Evolutionary conservation across 208 protist species (phyloP).

Genomic region (Kentomonas sorsogonicus): DNA sequence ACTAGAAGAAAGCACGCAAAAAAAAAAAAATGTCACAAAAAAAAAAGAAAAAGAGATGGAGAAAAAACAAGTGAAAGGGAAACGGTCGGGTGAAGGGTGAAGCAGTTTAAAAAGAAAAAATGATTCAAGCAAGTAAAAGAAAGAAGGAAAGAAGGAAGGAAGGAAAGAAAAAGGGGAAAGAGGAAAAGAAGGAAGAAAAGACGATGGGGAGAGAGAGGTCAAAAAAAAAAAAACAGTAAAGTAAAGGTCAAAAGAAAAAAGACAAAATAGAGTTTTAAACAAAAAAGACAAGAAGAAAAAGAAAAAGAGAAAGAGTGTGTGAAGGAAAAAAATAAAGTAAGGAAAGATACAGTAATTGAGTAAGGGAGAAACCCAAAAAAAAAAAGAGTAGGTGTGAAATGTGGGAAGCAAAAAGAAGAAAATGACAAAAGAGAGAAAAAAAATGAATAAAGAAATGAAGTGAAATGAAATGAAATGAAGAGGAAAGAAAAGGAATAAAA

Average conservation of each 20-base stretch:
- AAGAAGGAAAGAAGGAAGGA: no score
- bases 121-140: no score
- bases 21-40: not conserved
- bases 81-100: no score
- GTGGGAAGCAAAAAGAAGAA: no score
- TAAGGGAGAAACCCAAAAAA: slow-evolving; percentile 1
- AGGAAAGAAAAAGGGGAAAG: not conserved
- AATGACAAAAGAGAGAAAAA: no score
- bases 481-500: no score
- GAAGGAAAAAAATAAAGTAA: not conserved
- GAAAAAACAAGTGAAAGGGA: no score
- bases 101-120: no score
- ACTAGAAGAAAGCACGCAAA: not conserved
- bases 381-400: no score
- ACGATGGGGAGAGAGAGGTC: not conserved
- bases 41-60: not conserved
- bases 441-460: no score
- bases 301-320: slow-evolving; percentile 2
- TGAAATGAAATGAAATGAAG: no score
- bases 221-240: not conserved
- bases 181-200: not conserved
- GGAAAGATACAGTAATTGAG: not conserved
- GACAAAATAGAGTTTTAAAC: not conserved
- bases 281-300: slow-evolving; percentile 7
- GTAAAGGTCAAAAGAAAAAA: slow-evolving; percentile 8